These are phyloP conservation scores for Paraurostyla sp. DNA, from an alignment of 73 alveolate genomes.

Conservation along the genomic window DNA sequence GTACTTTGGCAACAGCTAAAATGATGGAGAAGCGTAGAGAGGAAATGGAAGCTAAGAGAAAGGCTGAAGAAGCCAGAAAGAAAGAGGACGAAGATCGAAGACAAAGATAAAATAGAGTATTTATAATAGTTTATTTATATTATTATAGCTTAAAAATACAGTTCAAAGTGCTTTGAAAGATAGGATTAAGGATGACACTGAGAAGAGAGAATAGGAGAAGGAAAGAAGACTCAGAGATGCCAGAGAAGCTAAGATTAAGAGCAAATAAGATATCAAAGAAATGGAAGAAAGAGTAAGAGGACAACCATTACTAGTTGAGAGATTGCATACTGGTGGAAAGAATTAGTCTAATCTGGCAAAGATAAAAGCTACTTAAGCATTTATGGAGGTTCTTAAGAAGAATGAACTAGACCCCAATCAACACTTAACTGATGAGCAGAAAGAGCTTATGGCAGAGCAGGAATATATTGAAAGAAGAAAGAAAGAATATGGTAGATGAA, in stretches of 20 bases:
- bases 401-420: constrained; percentile 18
- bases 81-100: constrained; percentile 85
- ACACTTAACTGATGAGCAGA: constrained; percentile 24
- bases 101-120: constrained; percentile 79
- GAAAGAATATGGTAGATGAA: constrained; percentile 20
- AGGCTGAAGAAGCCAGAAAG: constrained; percentile 72
- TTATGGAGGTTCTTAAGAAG: not conserved
- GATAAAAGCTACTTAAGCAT: constrained; percentile 13
- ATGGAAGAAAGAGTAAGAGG: not conserved
- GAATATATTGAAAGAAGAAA: constrained; percentile 5
- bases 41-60: constrained; percentile 87
- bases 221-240: not conserved
- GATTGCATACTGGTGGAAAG: not conserved
- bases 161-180: constrained; percentile 22
- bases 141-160: not conserved
- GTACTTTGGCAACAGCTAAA: constrained; percentile 81
- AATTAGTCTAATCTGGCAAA: not conserved
- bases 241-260: not conserved
- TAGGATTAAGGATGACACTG: constrained; percentile 2
- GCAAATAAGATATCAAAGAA: not conserved
- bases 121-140: not conserved
- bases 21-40: constrained; percentile 85
- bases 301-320: not conserved
- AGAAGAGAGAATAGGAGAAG: not conserved
- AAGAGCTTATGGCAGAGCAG: constrained; percentile 16